Conservation (phyloP, 2,329 filamentous ascomycete genomes). For the Zasmidium citrigriseum region DNA sequence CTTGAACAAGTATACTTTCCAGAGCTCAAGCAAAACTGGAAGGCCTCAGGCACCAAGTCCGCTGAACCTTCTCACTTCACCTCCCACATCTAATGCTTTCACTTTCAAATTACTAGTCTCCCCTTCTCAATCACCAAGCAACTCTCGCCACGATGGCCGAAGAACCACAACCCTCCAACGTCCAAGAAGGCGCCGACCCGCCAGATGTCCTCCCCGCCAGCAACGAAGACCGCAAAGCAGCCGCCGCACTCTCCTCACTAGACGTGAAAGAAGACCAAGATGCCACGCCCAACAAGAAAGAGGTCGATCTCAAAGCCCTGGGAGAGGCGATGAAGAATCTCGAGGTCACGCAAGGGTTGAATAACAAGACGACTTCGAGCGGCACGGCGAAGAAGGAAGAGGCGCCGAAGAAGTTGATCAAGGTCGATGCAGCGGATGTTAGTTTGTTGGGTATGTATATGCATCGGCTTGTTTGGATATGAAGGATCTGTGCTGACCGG, state of each 20-base stretch:
- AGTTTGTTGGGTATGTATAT: slow-evolving; percentile 60
- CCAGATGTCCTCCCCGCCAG: slow-evolving; percentile 58
- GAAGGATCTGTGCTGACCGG: too few relatives aligned
- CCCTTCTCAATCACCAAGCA: not conserved
- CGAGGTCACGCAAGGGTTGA: slow-evolving; percentile 39
- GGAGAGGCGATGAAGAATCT: slow-evolving; percentile 71
- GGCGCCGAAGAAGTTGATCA: slow-evolving; percentile 54
- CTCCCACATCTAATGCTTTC: not conserved
- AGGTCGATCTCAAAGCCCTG: slow-evolving; percentile 70
- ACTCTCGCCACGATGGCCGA: slow-evolving; percentile 55
- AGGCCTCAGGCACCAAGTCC: not conserved
- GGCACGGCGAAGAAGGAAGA: slow-evolving; percentile 28
- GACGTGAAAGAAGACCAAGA: slow-evolving; percentile 57
- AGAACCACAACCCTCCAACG: slow-evolving; percentile 59
- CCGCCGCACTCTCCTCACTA: slow-evolving; percentile 70
- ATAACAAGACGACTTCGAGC: slow-evolving; percentile 45
- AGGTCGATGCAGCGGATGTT: slow-evolving; percentile 74
- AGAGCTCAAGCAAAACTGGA: not conserved
- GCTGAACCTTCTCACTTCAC: not conserved
- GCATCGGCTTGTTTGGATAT: not conserved
- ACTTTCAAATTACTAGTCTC: not conserved
- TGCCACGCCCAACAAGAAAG: slow-evolving; percentile 52
- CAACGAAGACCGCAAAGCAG: slow-evolving; percentile 77
- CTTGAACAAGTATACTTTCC: not conserved
- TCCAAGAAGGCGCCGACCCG: slow-evolving; percentile 62